These are phyloP conservation scores for Linnemannia zychae DNA, from an alignment of 192 early-diverging fungal genomes.

Conservation along the genomic window DNA sequence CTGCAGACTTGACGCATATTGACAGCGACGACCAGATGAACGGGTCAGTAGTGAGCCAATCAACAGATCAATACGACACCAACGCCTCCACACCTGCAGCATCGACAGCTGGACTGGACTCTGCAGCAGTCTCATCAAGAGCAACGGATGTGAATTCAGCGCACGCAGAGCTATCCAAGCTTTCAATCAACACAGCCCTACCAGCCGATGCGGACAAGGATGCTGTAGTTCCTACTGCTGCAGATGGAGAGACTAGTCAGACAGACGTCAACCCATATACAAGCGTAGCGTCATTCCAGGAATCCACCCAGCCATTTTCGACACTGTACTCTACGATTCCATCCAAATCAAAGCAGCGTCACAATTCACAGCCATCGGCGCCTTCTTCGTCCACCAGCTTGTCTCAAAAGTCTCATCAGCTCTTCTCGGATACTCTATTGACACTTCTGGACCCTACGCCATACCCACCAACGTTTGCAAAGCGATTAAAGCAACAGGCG, in stretches of 20 bases:
- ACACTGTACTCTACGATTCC: conserved; percentile 29
- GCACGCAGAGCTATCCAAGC: neutral
- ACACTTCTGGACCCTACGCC: conserved; percentile 32
- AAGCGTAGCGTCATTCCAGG: conserved; percentile 27
- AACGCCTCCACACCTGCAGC: conserved; percentile 5
- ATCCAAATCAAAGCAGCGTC: neutral
- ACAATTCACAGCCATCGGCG: neutral
- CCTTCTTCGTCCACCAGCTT: conserved; percentile 14
- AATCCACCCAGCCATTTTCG: conserved; percentile 25
- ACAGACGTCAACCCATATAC: conserved; percentile 28
- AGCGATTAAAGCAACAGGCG: conserved; percentile 19
- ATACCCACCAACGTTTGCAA: neutral
- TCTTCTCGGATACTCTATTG: conserved; percentile 44
- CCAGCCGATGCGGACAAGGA: neutral
- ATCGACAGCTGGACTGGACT: conserved; percentile 23
- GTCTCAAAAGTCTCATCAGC: conserved; percentile 31
- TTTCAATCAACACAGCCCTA: conserved; percentile 1
- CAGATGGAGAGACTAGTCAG: neutral
- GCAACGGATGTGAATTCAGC: neutral
- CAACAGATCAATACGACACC: neutral
- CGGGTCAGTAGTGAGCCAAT: conserved; percentile 10
- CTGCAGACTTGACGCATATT: neutral
- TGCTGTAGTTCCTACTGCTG: neutral
- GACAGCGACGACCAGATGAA: conserved; percentile 3
- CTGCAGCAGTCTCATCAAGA: neutral